These are phyloP conservation scores for Pisolithus tinctorius DNA, from an alignment of 768 basidiomycete species.

Conservation along the genomic window DNA sequence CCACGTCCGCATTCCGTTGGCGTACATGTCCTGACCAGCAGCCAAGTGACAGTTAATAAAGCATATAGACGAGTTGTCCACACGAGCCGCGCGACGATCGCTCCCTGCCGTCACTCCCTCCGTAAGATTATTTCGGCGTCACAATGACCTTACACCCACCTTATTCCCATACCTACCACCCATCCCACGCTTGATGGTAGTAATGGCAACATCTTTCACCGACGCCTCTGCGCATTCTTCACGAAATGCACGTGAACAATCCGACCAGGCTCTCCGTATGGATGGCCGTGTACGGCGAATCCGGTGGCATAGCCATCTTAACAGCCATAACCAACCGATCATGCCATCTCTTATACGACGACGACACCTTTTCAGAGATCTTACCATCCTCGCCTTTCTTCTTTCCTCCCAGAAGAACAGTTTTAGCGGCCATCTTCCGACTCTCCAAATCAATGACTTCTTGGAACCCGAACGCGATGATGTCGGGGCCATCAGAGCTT, in stretches of 20 bases:
- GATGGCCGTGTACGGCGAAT: conserved; percentile 69
- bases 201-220: conserved; percentile 66
- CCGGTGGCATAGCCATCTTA: conserved; percentile 63
- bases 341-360: conserved; percentile 84
- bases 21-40: conserved; percentile 84
- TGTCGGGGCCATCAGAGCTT: conserved; percentile 73
- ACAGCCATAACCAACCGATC: conserved; percentile 73
- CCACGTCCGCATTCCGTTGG: conserved; percentile 80
- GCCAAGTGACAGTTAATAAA: conserved; percentile 97
- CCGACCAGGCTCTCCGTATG: conserved; percentile 90
- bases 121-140: conserved; percentile 1
- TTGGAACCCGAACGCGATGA: conserved; percentile 92
- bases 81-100: conserved; percentile 84
- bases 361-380: conserved; percentile 74
- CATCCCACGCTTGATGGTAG: conserved; percentile 87
- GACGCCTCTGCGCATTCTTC: conserved; percentile 55
- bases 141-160: conserved; percentile 33
- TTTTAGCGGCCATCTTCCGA: conserved; percentile 89
- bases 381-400: conserved; percentile 51
- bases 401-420: conserved; percentile 69
- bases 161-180: conserved; percentile 94
- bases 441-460: conserved; percentile 95
- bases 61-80: conserved; percentile 91
- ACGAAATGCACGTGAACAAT: conserved; percentile 73
- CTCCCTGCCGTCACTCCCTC: conserved; percentile 50